Evolutionary conservation across 2,329 filamentous ascomycete genomes (phyloP), one percentile per base, ranked within the genome.

Genomic region (Capronia coronata): DNA sequence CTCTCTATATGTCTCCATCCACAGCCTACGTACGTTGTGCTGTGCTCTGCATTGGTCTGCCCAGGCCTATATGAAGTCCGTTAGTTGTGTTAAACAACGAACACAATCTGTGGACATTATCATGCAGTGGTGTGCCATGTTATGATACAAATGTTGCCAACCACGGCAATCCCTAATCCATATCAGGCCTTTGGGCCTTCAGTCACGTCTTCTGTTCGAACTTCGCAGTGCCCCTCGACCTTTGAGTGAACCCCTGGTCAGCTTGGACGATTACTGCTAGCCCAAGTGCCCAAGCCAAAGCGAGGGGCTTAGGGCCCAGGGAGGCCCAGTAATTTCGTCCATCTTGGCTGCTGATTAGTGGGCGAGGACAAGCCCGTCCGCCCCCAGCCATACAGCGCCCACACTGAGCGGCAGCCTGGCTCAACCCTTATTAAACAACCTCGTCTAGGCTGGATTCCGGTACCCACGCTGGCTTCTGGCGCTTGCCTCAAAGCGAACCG

Each of bases 401-500:
- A 50, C 48, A 48, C 52, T 21, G 25, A 34, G 5, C 34, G 48
- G 43, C 49, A 45, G 39, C 53, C 32, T 42, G 47, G 34, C 43
- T 43, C 32, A 32, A 37, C 40, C 40, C 48, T 34, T 27, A 46
- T 41, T 49, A 47, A 51, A 55, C 46, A 48, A 52, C 43, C 46
- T 55, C 53, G 53, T 55, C 53, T 55, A 52, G 38, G 49, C 46
- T 19, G 14, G 34, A 13, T 13, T 13, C 49, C 45, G 43, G 23
- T 48, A 48, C 49, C 43, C 49, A 53, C 49, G 37, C 44, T 35
- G 43, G 37, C 34, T 47, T 50, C 43, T 56, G 53, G 46, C 49
- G 46, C 53, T 50, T 52, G 49, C 53, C 49, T 48, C 34, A 37
- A 56, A 48, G 29, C 48, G 48, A 48, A 43, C 40, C 14, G 14